Evolutionary conservation across 163 green algal genomes (phyloP).

Genomic region (Scenedesmus sp.): DNA sequence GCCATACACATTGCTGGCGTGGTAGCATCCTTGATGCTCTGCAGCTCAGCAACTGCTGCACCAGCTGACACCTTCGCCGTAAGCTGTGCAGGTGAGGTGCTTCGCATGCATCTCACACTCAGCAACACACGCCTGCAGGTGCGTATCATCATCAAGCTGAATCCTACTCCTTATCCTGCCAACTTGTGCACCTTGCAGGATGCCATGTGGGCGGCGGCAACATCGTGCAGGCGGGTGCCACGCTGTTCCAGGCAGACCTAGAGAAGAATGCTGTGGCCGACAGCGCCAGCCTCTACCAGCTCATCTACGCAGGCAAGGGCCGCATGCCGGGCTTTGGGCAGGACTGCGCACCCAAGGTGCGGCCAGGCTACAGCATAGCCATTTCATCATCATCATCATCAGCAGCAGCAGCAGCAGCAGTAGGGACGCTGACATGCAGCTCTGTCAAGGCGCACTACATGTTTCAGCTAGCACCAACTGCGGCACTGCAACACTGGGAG

Average conservation of each 20-base stretch:
- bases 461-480: neutral
- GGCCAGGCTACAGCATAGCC: neutral
- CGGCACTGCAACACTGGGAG: neutral
- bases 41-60: neutral
- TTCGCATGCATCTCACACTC: neutral
- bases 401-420: neutral
- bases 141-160: neutral
- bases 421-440: neutral
- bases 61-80: conserved; percentile 18
- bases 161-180: too few species aligned
- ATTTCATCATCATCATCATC: neutral
- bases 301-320: conserved; percentile 83
- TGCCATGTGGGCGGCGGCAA: conserved; percentile 87
- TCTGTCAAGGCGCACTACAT: neutral
- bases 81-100: conserved; percentile 50
- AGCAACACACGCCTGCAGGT: neutral
- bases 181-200: conserved; percentile 53
- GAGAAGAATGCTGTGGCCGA: conserved; percentile 66
- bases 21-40: conserved; percentile 15
- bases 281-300: conserved; percentile 68
- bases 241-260: conserved; percentile 75
- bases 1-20: neutral
- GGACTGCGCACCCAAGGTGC: conserved; percentile 79
- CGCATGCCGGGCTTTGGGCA: conserved; percentile 89
- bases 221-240: conserved; percentile 77